A percentile compares a stretch with the other conserved stretches of the same genome.
Conservation (phyloP, 2,329 filamentous ascomycete species). For the Phialophora verrucosa region DNA sequence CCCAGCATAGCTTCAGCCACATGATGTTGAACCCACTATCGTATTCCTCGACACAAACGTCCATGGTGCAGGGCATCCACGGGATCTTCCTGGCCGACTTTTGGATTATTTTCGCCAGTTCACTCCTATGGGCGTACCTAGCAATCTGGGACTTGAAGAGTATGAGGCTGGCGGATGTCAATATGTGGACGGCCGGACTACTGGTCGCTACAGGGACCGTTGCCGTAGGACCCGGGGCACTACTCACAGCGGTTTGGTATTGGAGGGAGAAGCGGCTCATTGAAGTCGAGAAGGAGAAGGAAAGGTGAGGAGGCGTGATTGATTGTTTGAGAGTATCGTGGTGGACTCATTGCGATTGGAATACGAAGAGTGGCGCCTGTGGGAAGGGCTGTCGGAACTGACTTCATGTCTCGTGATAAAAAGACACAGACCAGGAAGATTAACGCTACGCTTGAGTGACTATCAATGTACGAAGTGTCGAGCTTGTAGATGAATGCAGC, state of each 20-base stretch:
- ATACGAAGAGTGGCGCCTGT: background rate
- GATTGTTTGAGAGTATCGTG: background rate
- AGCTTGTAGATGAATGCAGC: background rate
- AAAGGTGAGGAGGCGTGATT: slow-evolving; percentile 1
- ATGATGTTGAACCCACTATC: slow-evolving; percentile 32
- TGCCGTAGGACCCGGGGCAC: slow-evolving; percentile 38
- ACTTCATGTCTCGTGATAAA: background rate
- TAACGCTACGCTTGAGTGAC: background rate
- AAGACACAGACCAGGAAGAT: too few relatives aligned
- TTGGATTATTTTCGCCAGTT: slow-evolving; percentile 34
- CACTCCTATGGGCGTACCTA: slow-evolving; percentile 35
- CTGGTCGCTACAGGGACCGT: slow-evolving; percentile 28
- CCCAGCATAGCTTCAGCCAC: slow-evolving; percentile 29
- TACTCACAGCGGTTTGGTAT: slow-evolving; percentile 37
- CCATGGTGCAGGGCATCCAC: slow-evolving; percentile 36
- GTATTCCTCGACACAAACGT: slow-evolving; percentile 14
- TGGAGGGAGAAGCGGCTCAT: slow-evolving; percentile 36
- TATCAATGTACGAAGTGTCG: background rate
- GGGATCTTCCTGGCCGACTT: slow-evolving; percentile 41
- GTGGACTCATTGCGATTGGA: background rate
- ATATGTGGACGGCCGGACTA: slow-evolving; percentile 3
- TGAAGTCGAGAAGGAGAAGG: background rate
- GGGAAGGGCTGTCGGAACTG: background rate
- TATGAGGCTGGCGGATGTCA: slow-evolving; percentile 34
- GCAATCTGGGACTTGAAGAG: slow-evolving; percentile 39